These are phyloP conservation scores for Parafenestella ontariensis DNA, from an alignment of 2,329 filamentous ascomycete species.

Conservation along the genomic window DNA sequence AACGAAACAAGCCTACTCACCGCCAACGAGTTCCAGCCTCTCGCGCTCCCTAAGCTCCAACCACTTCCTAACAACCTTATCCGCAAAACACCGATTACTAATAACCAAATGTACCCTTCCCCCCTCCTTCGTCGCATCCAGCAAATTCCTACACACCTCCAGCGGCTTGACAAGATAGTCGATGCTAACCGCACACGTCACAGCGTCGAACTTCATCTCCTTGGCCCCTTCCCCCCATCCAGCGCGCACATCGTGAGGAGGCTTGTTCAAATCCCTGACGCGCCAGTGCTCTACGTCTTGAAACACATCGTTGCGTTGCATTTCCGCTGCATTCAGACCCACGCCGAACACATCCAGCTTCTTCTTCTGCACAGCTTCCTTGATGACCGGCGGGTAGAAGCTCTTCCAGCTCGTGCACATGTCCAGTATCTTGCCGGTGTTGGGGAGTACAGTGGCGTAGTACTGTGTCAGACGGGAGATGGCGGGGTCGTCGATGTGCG, in stretches of 20 bases:
- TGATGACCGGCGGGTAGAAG: constrained; percentile 51
- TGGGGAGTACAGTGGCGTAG: constrained; percentile 54
- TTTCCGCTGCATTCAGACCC: constrained; percentile 58
- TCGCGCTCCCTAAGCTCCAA: constrained; percentile 54
- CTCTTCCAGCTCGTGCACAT: constrained; percentile 60
- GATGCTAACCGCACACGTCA: constrained; percentile 60
- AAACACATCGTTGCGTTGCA: constrained; percentile 50
- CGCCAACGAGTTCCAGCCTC: constrained; percentile 58
- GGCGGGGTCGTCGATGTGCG: constrained; percentile 61
- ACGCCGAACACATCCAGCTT: constrained; percentile 55
- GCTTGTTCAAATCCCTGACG: constrained; percentile 53
- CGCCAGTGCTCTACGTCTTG: constrained; percentile 38
- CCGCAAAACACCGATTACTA: constrained; percentile 62
- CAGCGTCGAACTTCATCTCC: constrained; percentile 48
- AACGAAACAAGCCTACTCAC: constrained; percentile 8
- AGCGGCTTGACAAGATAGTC: constrained; percentile 60
- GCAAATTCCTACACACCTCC: constrained; percentile 53
- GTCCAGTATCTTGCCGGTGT: constrained; percentile 54
- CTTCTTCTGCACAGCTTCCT: constrained; percentile 38
- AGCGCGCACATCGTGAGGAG: constrained; percentile 37
- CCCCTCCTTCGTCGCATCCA: constrained; percentile 49
- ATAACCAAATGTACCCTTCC: constrained; percentile 60
- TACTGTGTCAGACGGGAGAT: constrained; percentile 55
- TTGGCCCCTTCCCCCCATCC: constrained; percentile 10
- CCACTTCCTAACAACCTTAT: constrained; percentile 60